Evolutionary conservation across 805 yeast species (phyloP).

Genomic region (Starmerella asiatica): DNA sequence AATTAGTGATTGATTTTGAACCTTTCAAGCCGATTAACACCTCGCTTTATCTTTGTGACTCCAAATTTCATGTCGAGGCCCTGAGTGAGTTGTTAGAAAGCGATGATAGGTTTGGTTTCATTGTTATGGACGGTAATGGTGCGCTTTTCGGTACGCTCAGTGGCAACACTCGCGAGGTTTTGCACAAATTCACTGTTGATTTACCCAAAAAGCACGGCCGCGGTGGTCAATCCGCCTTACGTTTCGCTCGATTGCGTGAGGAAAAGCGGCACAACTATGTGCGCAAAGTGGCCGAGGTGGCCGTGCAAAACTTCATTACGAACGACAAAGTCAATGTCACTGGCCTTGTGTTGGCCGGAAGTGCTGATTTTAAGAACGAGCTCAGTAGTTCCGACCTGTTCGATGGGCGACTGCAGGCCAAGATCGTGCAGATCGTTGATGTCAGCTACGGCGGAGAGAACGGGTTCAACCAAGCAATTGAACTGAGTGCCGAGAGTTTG

Average conservation of each 20-base stretch:
- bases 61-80: conserved; percentile 96
- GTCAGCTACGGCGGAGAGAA: conserved; percentile 98
- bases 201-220: conserved; percentile 99
- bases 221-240: conserved; percentile 99
- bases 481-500: conserved; percentile 89
- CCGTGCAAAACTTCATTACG: conserved; percentile 94
- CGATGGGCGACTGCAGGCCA: conserved; percentile 75
- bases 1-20: conserved; percentile 91
- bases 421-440: conserved; percentile 85
- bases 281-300: conserved; percentile 95
- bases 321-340: conserved; percentile 85
- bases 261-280: conserved; percentile 98
- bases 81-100: conserved; percentile 84
- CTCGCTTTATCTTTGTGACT: conserved; percentile 90
- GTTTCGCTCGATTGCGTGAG: conserved; percentile 97
- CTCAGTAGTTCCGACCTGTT: conserved; percentile 84
- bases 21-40: conserved; percentile 99
- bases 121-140: conserved; percentile 99
- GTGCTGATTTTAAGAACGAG: conserved; percentile 97
- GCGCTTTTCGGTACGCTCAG: conserved; percentile 87
- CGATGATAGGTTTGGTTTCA: conserved; percentile 94
- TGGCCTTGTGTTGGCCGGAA: conserved; percentile 94
- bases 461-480: conserved; percentile 98
- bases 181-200: conserved; percentile 93
- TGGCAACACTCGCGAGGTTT: conserved; percentile 92